These are phyloP conservation scores for Sporothrix euskadiensis DNA, from an alignment of 2,329 filamentous ascomycete genomes.

Conservation along the genomic window DNA sequence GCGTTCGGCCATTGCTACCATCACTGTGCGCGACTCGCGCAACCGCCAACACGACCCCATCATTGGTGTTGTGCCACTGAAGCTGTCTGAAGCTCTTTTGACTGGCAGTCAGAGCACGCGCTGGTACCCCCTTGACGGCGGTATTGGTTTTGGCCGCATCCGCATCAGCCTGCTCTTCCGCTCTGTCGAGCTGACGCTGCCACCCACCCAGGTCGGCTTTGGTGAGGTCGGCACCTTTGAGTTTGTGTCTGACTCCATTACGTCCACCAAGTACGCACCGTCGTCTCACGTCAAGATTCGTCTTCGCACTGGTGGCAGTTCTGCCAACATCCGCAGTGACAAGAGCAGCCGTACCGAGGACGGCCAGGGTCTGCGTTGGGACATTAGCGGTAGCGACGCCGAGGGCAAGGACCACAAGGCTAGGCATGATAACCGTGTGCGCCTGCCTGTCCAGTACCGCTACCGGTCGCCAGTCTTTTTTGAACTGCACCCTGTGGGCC, in stretches of 20 bases:
- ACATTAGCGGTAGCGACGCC: conserved; percentile 45
- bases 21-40: conserved; percentile 84
- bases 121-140: conserved; percentile 96
- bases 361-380: conserved; percentile 51
- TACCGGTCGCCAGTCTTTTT: conserved; percentile 89
- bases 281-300: conserved; percentile 71
- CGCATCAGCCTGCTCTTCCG: conserved; percentile 89
- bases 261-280: conserved; percentile 61
- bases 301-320: conserved; percentile 81
- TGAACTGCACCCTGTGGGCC: conserved; percentile 72
- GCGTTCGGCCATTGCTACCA: conserved; percentile 80
- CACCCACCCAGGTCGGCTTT: conserved; percentile 79
- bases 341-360: conserved; percentile 61
- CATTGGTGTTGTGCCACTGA: conserved; percentile 85
- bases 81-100: conserved; percentile 82
- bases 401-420: conserved; percentile 36
- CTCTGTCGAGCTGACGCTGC: conserved; percentile 80
- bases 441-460: conserved; percentile 84
- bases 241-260: conserved; percentile 71
- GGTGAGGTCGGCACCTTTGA: conserved; percentile 94
- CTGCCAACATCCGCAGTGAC: conserved; percentile 65
- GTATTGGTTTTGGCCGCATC: conserved; percentile 86
- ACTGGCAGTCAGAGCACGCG: conserved; percentile 82
- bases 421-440: conserved; percentile 49
- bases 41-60: conserved; percentile 94